phyloP scores from a whole-genome alignment of 495 filamentous ascomycete species.

The Talaromyces stipitatus region DNA sequence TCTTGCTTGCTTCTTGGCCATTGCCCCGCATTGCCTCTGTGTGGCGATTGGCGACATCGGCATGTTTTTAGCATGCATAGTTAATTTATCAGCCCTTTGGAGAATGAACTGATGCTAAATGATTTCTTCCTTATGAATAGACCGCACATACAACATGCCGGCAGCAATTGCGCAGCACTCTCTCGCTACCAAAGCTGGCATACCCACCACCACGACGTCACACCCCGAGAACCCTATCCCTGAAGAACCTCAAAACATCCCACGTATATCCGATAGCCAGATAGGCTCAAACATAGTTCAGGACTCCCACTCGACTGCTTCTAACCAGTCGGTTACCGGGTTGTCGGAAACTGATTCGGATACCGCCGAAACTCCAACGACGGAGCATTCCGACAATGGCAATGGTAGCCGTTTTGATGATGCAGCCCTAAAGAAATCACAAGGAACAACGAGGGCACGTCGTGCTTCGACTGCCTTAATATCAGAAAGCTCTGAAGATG shows the following conservation, averaged over 20 bases:
- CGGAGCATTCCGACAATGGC: slow-evolving; percentile 45
- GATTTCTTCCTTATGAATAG: neutral
- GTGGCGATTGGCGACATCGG: neutral
- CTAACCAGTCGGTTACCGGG: slow-evolving; percentile 9
- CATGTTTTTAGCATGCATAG: neutral
- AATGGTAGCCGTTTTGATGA: slow-evolving; percentile 19
- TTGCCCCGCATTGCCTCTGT: neutral
- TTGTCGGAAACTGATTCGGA: slow-evolving; percentile 34
- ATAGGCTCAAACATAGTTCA: neutral
- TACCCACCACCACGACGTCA: slow-evolving; percentile 40
- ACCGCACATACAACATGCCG: slow-evolving; percentile 13
- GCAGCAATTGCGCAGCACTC: slow-evolving; percentile 17
- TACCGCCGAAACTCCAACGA: slow-evolving; percentile 42
- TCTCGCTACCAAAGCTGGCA: slow-evolving; percentile 13
- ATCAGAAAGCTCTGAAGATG: slow-evolving; percentile 65
- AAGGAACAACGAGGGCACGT: slow-evolving; percentile 36
- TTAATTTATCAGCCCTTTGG: neutral
- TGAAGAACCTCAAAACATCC: slow-evolving; percentile 40
- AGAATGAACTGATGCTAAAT: neutral
- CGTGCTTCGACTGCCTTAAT: slow-evolving; percentile 78
- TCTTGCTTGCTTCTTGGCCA: no score
- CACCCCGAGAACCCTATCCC: slow-evolving; percentile 53
- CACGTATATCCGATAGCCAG: slow-evolving; percentile 26
- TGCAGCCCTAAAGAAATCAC: slow-evolving; percentile 15
- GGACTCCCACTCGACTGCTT: neutral